Conservation (phyloP, 2,329 filamentous ascomycete species). For the Penicillium sp. region DNA sequence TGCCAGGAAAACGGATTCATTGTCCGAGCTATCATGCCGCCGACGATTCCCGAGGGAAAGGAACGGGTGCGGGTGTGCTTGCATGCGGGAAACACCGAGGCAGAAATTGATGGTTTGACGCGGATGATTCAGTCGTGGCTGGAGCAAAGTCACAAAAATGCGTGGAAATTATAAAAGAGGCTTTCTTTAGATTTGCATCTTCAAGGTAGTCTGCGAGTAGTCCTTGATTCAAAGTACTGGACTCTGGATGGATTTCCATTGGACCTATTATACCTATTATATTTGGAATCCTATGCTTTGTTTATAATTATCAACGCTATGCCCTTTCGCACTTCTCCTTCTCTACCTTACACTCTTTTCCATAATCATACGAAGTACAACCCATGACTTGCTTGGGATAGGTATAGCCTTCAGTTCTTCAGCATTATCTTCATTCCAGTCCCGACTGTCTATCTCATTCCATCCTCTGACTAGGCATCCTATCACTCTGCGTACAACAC, state of each 20-base stretch:
- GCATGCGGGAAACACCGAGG: slow-evolving; percentile 62
- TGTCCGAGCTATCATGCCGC: slow-evolving; percentile 64
- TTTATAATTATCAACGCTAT: too few relatives aligned
- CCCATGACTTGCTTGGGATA: too few relatives aligned
- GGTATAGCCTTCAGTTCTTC: too few relatives aligned
- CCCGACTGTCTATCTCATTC: too few relatives aligned
- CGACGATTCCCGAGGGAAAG: slow-evolving; percentile 62
- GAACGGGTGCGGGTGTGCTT: slow-evolving; percentile 66
- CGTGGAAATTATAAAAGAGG: slow-evolving; percentile 3
- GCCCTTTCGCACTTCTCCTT: too few relatives aligned
- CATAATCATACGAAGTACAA: too few relatives aligned
- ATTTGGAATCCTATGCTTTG: neutral
- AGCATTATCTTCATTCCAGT: too few relatives aligned
- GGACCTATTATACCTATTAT: neutral
- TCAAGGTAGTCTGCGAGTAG: neutral
- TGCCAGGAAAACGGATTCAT: slow-evolving; percentile 61
- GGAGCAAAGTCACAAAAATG: slow-evolving; percentile 2
- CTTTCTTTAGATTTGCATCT: neutral
- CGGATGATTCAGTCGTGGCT: slow-evolving; percentile 51
- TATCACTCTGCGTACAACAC: too few relatives aligned
- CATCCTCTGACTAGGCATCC: too few relatives aligned
- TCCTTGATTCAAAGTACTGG: neutral
- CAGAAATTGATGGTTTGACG: slow-evolving; percentile 56
- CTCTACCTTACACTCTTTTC: too few relatives aligned
- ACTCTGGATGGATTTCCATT: neutral